phyloP scores from a whole-genome alignment of 2,329 filamentous ascomycete species.

The Aspergillus quadrilineatus region DNA sequence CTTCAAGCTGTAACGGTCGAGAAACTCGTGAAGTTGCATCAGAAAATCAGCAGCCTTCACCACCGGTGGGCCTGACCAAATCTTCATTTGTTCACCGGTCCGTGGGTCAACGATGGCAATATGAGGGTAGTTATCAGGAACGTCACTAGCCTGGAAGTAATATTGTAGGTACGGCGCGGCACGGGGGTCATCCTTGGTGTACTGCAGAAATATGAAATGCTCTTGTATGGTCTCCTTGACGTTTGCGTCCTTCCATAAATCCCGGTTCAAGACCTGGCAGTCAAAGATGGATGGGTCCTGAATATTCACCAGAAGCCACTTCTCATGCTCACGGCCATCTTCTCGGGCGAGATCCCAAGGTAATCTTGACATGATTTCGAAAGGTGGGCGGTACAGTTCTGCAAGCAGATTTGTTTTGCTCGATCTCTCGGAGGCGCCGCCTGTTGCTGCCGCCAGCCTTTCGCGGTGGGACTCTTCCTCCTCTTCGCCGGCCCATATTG shows the following conservation, averaged over 20 bases:
- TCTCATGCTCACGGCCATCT: conserved; percentile 80
- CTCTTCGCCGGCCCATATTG: conserved; percentile 59
- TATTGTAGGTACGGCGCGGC: conserved; percentile 83
- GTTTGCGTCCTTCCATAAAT: conserved; percentile 87
- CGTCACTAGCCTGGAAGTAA: conserved; percentile 79
- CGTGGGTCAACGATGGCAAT: conserved; percentile 94
- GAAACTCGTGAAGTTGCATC: conserved; percentile 87
- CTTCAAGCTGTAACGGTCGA: conserved; percentile 93
- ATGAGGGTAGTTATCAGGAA: conserved; percentile 88
- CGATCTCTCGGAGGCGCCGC: conserved; percentile 63
- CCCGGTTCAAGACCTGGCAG: conserved; percentile 89
- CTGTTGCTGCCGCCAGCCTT: conserved; percentile 60
- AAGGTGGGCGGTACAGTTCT: conserved; percentile 88
- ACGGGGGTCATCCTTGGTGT: conserved; percentile 77
- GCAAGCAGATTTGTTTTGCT: conserved; percentile 76
- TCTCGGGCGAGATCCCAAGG: conserved; percentile 83
- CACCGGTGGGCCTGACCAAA: conserved; percentile 84
- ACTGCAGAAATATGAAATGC: conserved; percentile 95
- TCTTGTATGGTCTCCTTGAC: conserved; percentile 80
- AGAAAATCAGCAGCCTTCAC: conserved; percentile 77
- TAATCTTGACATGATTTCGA: conserved; percentile 78
- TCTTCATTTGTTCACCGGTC: conserved; percentile 95
- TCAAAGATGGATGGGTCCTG: conserved; percentile 92
- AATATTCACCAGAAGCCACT: conserved; percentile 94
- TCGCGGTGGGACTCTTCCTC: conserved; percentile 50